Evolutionary conservation across 2,329 filamentous ascomycete genomes (phyloP), one percentile per base, ranked within the genome.

Genomic region (Lanzia echinophila): DNA sequence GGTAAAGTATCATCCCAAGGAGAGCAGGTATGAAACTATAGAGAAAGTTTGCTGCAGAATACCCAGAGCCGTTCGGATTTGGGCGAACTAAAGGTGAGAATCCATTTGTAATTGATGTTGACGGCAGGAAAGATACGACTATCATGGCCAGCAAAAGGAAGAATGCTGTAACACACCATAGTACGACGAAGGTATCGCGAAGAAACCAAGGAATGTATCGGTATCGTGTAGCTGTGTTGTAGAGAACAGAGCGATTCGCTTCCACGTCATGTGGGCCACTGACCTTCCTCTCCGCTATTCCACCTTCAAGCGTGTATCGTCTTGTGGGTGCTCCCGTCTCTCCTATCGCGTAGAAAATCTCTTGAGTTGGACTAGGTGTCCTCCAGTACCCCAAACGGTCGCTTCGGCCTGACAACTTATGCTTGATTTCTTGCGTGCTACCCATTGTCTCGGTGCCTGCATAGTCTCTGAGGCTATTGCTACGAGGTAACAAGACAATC

Each of bases 371-470:
- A 53, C 82, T 82, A 17, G 83, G 82, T 24, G 84, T 82, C 55
- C 81, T 81, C 89, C 91, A 96, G 70, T 95, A 95, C 6, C 91
- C 90, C n/a, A 96, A 77, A 43, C 87, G 79, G 62, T 92, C 84
- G 59, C 81, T 81, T 57, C 76, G 80, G 63, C 75, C 79, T 47
- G 71, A 73, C 42, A 80, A 75, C 58, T 75, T 75, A 28, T 75
- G 71, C 62, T 71, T 72, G 63, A 87, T 80, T 33, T 82, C 75
- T 32, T 70, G 65, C 46, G 76, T 74, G 15, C 71, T 72, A 7
- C 71, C 69, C 42, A 82, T 76, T 0, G 82, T 80, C 62, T 91
- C 86, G 0, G 84, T 83, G 3, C 82, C 81, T 12, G 79, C 76
- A 68, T 90, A 95, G 63, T 87, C 86, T 20, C 76, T 74, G 47